Evolutionary conservation across 768 basidiomycete species (phyloP), one percentile per base, ranked within the genome.

Genomic region (Pleurotus sapidus): DNA sequence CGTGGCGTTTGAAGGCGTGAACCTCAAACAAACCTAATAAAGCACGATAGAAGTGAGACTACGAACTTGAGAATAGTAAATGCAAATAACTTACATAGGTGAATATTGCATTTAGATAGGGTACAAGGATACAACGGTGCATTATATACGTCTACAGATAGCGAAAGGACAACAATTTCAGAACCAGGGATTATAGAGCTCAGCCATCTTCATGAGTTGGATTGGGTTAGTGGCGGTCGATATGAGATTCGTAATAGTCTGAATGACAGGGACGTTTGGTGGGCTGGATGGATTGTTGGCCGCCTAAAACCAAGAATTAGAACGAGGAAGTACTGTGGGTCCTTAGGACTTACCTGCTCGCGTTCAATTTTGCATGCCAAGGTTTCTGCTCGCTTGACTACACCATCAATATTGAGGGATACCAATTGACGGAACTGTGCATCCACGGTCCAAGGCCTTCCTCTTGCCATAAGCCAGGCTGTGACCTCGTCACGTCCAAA

Each of bases 401-500:
- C 77, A 6, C 79, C 80, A 6, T 93, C 89, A 30, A 80, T 76
- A 17, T 84, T 82, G 17, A 83, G 76, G 34, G 77, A 75, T 18
- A 86, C 80, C 57, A 70, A 68, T 57, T 77, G 74, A 43, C 84
- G 81, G 74, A 87, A 87, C 27, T 78, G 67, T 9, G 71, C 55
- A 65, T 93, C 91, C 49, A 83, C 72, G 30, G 78, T 76, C 71
- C 78, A 81, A 12, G 82, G 79, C 50, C 83, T 80, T 55, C 77
- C 78, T 53, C 82, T 80, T 59, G 81, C 78, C n/a, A 72, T 69
- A 60, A 90, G 67, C 90, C 91, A 93, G 9, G 82, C 78, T 63
- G 87, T 79, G 46, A 98, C 90, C 72, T 99, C 97, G 66, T 99
- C 97, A 43, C 95, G 84, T 24, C 92, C 84, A 68, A 96, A 96